Percentiles rank a stretch among this genome's conserved stretches.
phyloP scores from a whole-genome alignment of 2,329 filamentous ascomycete genomes.

The Zasmidium citrigriseum region DNA sequence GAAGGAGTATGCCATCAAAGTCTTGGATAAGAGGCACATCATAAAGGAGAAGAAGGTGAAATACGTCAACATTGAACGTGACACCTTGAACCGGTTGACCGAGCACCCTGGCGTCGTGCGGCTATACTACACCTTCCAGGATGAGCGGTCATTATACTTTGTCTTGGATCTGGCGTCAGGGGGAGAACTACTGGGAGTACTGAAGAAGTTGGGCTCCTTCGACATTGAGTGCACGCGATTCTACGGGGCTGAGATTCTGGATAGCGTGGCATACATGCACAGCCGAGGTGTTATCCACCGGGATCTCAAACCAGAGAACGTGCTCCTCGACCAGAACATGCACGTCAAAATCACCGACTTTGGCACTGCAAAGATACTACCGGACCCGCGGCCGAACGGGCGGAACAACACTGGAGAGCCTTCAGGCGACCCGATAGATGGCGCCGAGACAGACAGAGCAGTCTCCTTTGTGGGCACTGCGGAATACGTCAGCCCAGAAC shows the following conservation, averaged over 20 bases:
- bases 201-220: conserved; percentile 94
- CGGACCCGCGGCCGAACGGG: conserved; percentile 50
- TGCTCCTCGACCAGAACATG: conserved; percentile 92
- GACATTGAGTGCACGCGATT: conserved; percentile 93
- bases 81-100: conserved; percentile 91
- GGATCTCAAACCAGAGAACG: conserved; percentile 95
- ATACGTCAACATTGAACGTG: conserved; percentile 99
- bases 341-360: conserved; percentile 99
- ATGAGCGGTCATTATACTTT: conserved; percentile 94
- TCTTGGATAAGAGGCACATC: conserved; percentile 96
- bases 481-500: conserved; percentile 95
- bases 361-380: conserved; percentile 90
- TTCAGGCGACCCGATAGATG: conserved; percentile 54
- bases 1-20: conserved; percentile 97
- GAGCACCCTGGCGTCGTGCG: conserved; percentile 96
- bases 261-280: conserved; percentile 98
- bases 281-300: conserved; percentile 92
- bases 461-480: conserved; percentile 97
- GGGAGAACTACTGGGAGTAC: conserved; percentile 84
- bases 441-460: conserved; percentile 69
- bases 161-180: conserved; percentile 91
- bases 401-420: conserved; percentile 27
- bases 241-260: conserved; percentile 93
- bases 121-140: conserved; percentile 97
- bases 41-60: conserved; percentile 99